Base-by-base conservation (phyloP, 495 filamentous ascomycete genomes). In the Tuber indicum region DNA sequence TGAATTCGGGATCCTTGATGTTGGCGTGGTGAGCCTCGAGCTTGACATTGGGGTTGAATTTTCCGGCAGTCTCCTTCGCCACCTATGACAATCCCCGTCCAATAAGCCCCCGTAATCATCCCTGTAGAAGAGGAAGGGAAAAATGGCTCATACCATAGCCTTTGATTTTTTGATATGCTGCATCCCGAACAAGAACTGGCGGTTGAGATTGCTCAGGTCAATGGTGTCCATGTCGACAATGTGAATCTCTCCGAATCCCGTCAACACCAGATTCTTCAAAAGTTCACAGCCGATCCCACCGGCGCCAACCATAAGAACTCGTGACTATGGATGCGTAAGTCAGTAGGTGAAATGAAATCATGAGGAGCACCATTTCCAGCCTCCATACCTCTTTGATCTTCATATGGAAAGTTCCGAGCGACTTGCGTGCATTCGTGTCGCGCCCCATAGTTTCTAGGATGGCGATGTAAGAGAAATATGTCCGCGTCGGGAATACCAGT, bases 151-250 rank as follows among this genome's bases (percentile, higher is more conserved):
- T 87, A 97, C 96, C 86, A 97, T 86, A 76, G 96, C 95, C 83
- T 99, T 99, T 9, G 96, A 89, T 83, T 97, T 97, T 84, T 97
- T 97, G 85, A 99, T 98, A 82, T 99, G 96, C 82, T 98, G 94
- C 81, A 95, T 92, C 70, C 94, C 89, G 86, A 99, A 99, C 72
- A 99, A 91, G 81, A 99, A 99, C 83, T 99, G 96, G 26, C 96
- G 93, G 82, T 99, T 99, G 71, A 99, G 88, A 82, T 99, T 99
- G 86, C 93, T 97, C 8, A 99, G 87, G 81, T 99, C 96, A 84
- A 99, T 98, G 0, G 96, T 99, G 84, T 99, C 96, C 46, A 99
- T 91, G 84, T 99, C 96, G 78, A 99, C 93, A 72, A 99, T 91
- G 84, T 98, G 94, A 71, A 98, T 90, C 86, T 97, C 93, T 71